These are phyloP conservation scores for Fusarium vanettenii DNA, from an alignment of 2,329 filamentous ascomycete species.

Conservation along the genomic window DNA sequence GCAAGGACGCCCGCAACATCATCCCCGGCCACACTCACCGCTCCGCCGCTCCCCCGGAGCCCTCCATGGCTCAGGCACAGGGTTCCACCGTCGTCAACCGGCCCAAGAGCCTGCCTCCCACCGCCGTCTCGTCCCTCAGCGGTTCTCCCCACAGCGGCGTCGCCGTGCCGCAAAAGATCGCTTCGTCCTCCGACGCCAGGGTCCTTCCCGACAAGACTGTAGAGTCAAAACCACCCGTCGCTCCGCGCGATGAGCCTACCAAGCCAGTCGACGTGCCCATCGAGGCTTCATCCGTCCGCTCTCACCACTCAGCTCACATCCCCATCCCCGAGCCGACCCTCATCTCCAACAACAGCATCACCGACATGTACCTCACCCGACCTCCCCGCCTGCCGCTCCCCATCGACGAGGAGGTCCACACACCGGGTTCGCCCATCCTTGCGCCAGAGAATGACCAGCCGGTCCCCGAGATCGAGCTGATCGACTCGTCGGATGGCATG, in stretches of 20 bases:
- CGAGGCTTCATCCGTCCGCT: conserved; percentile 52
- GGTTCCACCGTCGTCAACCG: conserved; percentile 64
- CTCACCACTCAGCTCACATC: conserved; percentile 50
- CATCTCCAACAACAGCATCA: conserved; percentile 67
- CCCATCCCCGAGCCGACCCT: conserved; percentile 54
- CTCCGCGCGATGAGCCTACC: conserved; percentile 53
- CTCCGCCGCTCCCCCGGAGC: conserved; percentile 70
- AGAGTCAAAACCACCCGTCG: conserved; percentile 36
- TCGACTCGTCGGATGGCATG: conserved; percentile 62
- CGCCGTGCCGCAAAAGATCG: conserved; percentile 44
- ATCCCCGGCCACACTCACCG: conserved; percentile 67
- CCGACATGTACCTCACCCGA: conserved; percentile 73
- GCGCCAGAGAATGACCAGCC: conserved; percentile 72
- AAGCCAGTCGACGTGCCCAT: conserved; percentile 70
- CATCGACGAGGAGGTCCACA: conserved; percentile 91
- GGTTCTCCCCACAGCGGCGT: conserved; percentile 57
- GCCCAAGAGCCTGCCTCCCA: conserved; percentile 60
- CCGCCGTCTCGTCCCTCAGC: conserved; percentile 61
- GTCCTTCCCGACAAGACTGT: conserved; percentile 15
- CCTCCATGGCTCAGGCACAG: conserved; percentile 70
- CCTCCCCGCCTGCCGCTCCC: conserved; percentile 91
- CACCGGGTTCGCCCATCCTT: conserved; percentile 90
- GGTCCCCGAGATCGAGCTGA: conserved; percentile 64
- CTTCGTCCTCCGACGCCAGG: conserved; percentile 33
- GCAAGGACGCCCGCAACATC: conserved; percentile 58